phyloP scores from a whole-genome alignment of 768 basidiomycete species.

The Lyophyllum atratum region DNA sequence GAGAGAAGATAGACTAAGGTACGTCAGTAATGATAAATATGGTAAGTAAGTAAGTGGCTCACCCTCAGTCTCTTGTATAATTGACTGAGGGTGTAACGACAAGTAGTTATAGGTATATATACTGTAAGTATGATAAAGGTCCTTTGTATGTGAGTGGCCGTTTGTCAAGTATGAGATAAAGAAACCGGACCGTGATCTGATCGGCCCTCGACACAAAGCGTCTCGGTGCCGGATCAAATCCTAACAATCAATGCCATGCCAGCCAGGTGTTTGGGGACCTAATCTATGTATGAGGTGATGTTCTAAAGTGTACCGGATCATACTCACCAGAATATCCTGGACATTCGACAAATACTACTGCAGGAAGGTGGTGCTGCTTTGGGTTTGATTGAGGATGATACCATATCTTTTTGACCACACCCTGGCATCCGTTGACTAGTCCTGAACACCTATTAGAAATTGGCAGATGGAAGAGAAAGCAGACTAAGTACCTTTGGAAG shows the following conservation, averaged over 20 bases:
- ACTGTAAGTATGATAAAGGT: background rate
- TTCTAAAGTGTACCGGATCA: too few relatives aligned
- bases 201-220: background rate
- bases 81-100: background rate
- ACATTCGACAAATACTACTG: conserved; percentile 5
- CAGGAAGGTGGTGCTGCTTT: background rate
- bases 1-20: too few relatives aligned
- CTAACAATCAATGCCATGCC: conserved; percentile 16
- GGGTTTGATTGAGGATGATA: too few relatives aligned
- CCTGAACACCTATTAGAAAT: too few relatives aligned
- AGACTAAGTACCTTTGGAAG: background rate
- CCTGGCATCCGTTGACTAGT: too few relatives aligned
- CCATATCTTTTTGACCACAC: too few relatives aligned
- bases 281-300: too few relatives aligned
- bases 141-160: too few relatives aligned
- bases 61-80: too few relatives aligned
- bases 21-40: too few relatives aligned
- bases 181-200: background rate
- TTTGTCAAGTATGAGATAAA: background rate
- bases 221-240: background rate
- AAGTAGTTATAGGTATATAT: background rate
- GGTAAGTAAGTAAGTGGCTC: too few relatives aligned
- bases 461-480: too few relatives aligned
- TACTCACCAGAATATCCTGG: conserved; percentile 4
- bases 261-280: background rate